Evolutionary conservation across 257 asterid genomes (phyloP).

Genomic region (Solanum rostratum): DNA sequence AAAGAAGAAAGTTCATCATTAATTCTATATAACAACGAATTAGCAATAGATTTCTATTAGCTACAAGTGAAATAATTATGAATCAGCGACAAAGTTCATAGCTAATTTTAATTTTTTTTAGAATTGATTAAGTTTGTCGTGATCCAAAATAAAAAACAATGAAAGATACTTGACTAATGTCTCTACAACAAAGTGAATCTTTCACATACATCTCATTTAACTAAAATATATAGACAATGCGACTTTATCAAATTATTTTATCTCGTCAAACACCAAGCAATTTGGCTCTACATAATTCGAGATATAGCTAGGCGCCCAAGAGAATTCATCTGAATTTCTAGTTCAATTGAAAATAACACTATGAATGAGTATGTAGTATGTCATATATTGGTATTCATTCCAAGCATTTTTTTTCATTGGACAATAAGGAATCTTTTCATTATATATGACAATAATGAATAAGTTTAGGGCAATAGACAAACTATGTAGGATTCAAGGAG

Average conservation of each 20-base stretch:
- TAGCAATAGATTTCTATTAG: too few species aligned
- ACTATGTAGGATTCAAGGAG: background rate
- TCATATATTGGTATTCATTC: background rate
- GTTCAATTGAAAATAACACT: too few species aligned
- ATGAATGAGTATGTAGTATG: too few species aligned
- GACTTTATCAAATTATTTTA: too few species aligned
- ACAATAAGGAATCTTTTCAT: background rate
- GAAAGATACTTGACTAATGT: background rate
- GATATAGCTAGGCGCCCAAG: background rate
- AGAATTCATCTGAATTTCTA: background rate
- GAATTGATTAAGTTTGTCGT: background rate
- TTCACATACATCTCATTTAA: background rate
- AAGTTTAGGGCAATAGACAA: background rate
- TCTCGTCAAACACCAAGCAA: background rate
- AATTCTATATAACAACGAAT: too few species aligned
- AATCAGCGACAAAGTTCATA: too few species aligned
- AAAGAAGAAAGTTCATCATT: too few species aligned
- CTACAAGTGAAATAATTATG: too few species aligned
- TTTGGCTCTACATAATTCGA: background rate
- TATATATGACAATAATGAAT: background rate
- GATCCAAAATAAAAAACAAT: background rate
- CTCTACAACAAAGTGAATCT: background rate
- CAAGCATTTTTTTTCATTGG: background rate
- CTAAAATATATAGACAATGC: too few species aligned
- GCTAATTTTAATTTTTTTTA: too few species aligned